Evolutionary conservation across 768 basidiomycete genomes (phyloP), one percentile per base, ranked within the genome.

Genomic region (Serpula lacrymans): DNA sequence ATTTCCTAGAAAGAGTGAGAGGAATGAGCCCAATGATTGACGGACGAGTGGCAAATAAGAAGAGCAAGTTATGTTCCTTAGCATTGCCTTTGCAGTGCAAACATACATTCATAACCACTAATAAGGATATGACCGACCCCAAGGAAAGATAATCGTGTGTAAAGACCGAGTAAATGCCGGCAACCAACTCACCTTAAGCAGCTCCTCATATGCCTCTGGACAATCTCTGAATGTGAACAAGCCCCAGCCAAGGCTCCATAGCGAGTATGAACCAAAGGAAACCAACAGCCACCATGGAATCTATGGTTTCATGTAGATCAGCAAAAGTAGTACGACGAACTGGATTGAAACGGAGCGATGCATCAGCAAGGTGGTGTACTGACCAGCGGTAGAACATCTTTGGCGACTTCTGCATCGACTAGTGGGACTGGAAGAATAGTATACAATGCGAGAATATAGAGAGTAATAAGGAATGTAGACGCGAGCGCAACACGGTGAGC

Each of bases 251-350:
- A 90, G 75, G 8, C 81, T 84, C 65, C 78, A 79, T 9, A 90
- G 73, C 13, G 83, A 83, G 57, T 86, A 90, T 2, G 87, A 79
- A 10, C 88, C 88, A 48, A 88, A 88, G 2, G 82, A 68, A 2
- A 90, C 81, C 10, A 90, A 73, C 7, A 87, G 53, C 86, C 86
- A 89, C 82, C 84, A 91, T 3, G 88, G 87, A 22, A 89, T 59
- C 88, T 88, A 41, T 26, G 4, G 18, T 32, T 37, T 2, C 21
- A 13, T 37, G 21, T 24, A 27, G 20, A 10, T 16, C 17, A 20
- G 34, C 31, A 23, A 18, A 6, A 29, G 17, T 27, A 35, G 14
- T 9, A 29, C 27, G 10, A 29, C 27, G 30, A 23, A 24, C 8
- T 28, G 16, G 29, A 22, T 23, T 47, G 28, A 34, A 26, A 10